Evolutionary conservation across 2,329 filamentous ascomycete species (phyloP).

Genomic region (Colletotrichum acutatum): DNA sequence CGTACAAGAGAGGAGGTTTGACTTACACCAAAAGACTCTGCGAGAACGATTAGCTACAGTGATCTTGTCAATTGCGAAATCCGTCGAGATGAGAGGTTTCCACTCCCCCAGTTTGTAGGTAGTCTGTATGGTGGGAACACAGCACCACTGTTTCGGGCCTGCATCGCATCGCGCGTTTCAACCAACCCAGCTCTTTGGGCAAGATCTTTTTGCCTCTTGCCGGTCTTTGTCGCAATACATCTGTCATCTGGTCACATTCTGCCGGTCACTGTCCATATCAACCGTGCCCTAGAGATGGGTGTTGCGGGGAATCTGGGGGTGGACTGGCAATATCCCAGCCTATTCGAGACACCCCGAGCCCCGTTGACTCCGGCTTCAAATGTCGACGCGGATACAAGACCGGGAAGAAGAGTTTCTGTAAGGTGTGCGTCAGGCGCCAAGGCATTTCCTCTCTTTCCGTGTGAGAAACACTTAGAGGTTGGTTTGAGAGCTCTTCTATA

Average conservation of each 20-base stretch:
- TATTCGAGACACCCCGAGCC: neutral
- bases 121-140: constrained; percentile 8
- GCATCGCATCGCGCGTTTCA: constrained; percentile 22
- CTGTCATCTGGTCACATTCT: constrained; percentile 2
- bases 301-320: constrained; percentile 19
- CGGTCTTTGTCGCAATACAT: constrained; percentile 15
- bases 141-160: constrained; percentile 8
- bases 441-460: neutral
- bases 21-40: neutral
- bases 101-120: neutral
- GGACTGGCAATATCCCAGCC: neutral
- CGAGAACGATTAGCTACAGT: too few relatives aligned
- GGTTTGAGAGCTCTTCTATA: neutral
- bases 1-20: neutral
- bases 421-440: neutral
- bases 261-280: neutral
- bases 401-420: neutral
- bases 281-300: neutral
- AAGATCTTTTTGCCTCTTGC: neutral
- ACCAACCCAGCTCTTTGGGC: constrained; percentile 13
- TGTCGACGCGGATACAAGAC: neutral
- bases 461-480: neutral
- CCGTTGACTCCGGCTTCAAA: neutral
- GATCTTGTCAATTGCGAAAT: neutral
- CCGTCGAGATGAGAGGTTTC: neutral